A percentile compares a stretch with the other conserved stretches of the same genome.
Evolutionary conservation across 108 stramenopile species (phyloP).

Genomic region (Hondaea fermentalgiana): DNA sequence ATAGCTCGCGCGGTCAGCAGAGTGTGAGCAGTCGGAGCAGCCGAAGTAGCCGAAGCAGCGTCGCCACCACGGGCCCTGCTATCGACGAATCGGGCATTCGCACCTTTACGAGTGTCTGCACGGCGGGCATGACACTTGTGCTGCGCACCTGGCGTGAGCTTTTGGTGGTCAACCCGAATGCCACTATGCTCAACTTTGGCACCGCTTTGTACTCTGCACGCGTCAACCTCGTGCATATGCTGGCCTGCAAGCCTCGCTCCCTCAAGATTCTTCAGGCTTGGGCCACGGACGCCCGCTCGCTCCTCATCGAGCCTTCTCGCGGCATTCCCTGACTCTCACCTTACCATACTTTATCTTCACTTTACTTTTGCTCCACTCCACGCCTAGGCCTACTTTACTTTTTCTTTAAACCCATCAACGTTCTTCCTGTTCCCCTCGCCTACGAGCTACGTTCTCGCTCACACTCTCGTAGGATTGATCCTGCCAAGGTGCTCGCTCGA

Average conservation of each 20-base stretch:
- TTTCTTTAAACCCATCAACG: no score
- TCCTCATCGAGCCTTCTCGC: neutral
- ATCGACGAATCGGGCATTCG: neutral
- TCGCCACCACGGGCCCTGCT: neutral
- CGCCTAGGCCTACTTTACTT: no score
- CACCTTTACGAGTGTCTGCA: neutral
- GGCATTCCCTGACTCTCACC: neutral
- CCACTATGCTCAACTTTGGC: neutral
- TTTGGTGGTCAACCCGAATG: neutral
- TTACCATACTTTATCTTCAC: neutral
- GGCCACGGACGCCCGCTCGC: neutral
- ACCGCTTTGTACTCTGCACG: neutral
- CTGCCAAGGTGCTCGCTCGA: no score
- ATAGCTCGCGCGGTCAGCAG: neutral
- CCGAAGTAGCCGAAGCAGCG: neutral
- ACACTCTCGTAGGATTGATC: no score
- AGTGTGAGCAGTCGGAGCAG: neutral
- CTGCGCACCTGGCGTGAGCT: neutral
- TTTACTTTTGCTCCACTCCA: no score
- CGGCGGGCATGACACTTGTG: neutral
- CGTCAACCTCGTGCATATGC: neutral
- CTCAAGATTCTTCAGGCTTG: neutral
- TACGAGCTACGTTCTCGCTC: no score
- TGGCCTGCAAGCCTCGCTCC: slow-evolving; percentile 10
- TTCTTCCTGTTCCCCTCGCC: no score